phyloP scores from a whole-genome alignment of 1,139 yeast species.

The Schizosaccharomyces versatilis region DNA sequence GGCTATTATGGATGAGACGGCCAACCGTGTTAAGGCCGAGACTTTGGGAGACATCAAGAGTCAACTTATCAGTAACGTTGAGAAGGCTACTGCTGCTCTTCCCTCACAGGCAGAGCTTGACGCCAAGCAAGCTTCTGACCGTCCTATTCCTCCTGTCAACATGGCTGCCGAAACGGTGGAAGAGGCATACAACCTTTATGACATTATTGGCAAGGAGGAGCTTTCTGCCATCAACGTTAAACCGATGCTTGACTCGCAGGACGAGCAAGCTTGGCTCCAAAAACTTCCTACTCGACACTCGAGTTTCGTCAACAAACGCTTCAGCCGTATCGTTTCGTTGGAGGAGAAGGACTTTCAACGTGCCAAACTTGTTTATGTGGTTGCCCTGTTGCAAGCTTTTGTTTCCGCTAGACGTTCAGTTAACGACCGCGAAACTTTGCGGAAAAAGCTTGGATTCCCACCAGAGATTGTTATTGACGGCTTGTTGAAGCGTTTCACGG shows the following conservation, averaged over 20 bases:
- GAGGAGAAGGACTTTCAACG: conserved; percentile 6
- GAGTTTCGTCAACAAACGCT: conserved; percentile 30
- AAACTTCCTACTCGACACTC: conserved; percentile 41
- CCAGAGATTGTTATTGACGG: conserved; percentile 58
- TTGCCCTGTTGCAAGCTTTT: conserved; percentile 58
- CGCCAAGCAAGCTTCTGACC: conserved; percentile 30
- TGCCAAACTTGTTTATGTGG: conserved; percentile 51
- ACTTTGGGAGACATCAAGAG: conserved; percentile 50
- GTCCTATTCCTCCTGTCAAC: conserved; percentile 68
- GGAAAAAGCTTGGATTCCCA: conserved; percentile 42
- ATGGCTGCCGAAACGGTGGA: conserved; percentile 58
- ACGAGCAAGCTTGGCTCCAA: conserved; percentile 4
- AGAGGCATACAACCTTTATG: conserved; percentile 54
- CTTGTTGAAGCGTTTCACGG: conserved; percentile 45
- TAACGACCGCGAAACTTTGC: conserved; percentile 35
- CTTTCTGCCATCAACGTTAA: conserved; percentile 42
- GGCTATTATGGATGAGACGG: conserved; percentile 59
- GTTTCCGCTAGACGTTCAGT: conserved; percentile 44
- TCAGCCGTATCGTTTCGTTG: conserved; percentile 22
- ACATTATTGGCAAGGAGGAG: conserved; percentile 48
- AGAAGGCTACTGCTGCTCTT: conserved; percentile 42
- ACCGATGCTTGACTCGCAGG: conserved; percentile 27
- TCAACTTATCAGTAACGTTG: conserved; percentile 66
- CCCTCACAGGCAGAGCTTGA: conserved; percentile 34
- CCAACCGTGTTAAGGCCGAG: conserved; percentile 70